Evolutionary conservation across 2,329 filamentous ascomycete genomes (phyloP).

Genomic region (Cercospora citrullina): DNA sequence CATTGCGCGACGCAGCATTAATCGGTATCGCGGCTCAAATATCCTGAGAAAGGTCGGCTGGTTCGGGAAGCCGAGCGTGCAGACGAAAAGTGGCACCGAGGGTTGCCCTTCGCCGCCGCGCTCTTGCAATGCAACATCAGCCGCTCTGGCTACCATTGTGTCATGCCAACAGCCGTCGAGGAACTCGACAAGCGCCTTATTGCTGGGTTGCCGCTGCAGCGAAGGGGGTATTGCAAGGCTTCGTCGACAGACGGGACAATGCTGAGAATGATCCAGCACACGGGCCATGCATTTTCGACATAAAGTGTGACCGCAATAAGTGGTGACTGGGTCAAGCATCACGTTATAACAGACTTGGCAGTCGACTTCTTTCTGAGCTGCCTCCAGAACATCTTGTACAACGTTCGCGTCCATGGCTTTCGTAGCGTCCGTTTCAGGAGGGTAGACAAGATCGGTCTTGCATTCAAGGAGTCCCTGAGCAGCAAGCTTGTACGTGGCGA

Average conservation of each 20-base stretch:
- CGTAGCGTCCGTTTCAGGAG: conserved; percentile 41
- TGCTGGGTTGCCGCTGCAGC: conserved; percentile 55
- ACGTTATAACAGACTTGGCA: conserved; percentile 86
- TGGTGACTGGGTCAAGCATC: conserved; percentile 80
- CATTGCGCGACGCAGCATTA: conserved; percentile 81
- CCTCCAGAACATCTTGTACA: conserved; percentile 61
- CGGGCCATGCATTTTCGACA: conserved; percentile 77
- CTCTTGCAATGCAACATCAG: conserved; percentile 59
- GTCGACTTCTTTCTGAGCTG: conserved; percentile 70
- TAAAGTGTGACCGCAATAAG: conserved; percentile 84
- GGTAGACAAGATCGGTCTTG: conserved; percentile 34
- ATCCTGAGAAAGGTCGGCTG: conserved; percentile 86
- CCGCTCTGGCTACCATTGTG: conserved; percentile 59
- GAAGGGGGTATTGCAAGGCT: conserved; percentile 57
- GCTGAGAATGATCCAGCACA: conserved; percentile 71
- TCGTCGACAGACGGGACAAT: conserved; percentile 79
- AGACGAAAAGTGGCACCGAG: conserved; percentile 74
- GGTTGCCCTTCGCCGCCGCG: conserved; percentile 56
- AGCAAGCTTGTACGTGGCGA: conserved; percentile 67
- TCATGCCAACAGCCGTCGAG: conserved; percentile 70
- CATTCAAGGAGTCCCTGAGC: conserved; percentile 62
- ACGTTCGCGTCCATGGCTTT: conserved; percentile 50
- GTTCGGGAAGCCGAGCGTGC: conserved; percentile 75
- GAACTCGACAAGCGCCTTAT: conserved; percentile 63
- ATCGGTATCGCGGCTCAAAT: conserved; percentile 86